phyloP scores from a whole-genome alignment of 805 yeast species.

The Yueomyces sinensis region DNA sequence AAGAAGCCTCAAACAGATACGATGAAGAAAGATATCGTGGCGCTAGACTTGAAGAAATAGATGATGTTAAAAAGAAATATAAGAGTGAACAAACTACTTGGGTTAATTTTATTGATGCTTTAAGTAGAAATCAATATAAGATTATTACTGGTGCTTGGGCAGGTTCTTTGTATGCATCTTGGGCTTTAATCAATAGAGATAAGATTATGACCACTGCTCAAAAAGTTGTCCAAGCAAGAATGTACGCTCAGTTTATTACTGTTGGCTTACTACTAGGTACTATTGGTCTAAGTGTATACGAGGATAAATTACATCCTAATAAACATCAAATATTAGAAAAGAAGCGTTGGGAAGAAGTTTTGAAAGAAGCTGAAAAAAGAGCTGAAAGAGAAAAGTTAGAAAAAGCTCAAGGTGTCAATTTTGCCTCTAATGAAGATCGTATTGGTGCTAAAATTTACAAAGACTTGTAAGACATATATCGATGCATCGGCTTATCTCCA shows the following conservation, averaged over 20 bases:
- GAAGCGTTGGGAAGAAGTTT: slow-evolving; percentile 36
- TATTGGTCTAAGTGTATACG: slow-evolving; percentile 51
- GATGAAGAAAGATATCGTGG: slow-evolving; percentile 49
- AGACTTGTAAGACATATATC: no score
- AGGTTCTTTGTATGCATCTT: slow-evolving; percentile 66
- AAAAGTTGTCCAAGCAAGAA: slow-evolving; percentile 78
- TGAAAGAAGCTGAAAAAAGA: slow-evolving; percentile 31
- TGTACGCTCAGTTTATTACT: slow-evolving; percentile 79
- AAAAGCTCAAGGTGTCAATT: slow-evolving; percentile 5
- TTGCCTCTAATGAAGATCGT: slow-evolving; percentile 24
- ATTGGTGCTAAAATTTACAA: slow-evolving; percentile 26
- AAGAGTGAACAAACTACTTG: slow-evolving; percentile 20
- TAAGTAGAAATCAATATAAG: slow-evolving; percentile 47
- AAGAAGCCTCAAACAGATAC: slow-evolving; percentile 53
- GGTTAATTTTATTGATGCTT: slow-evolving; percentile 40
- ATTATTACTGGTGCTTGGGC: slow-evolving; percentile 69
- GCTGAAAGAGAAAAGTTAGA: slow-evolving; percentile 12
- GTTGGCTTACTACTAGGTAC: slow-evolving; percentile 59
- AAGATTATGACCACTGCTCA: slow-evolving; percentile 63
- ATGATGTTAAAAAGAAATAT: slow-evolving; percentile 30
- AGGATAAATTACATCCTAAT: slow-evolving; percentile 38
- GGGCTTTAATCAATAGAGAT: slow-evolving; percentile 61
- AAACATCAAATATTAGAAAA: slow-evolving; percentile 23
- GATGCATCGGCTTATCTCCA: no score
- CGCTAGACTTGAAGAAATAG: slow-evolving; percentile 14